phyloP scores from a whole-genome alignment of 345 rosid species.

The Salix suchowensis region DNA sequence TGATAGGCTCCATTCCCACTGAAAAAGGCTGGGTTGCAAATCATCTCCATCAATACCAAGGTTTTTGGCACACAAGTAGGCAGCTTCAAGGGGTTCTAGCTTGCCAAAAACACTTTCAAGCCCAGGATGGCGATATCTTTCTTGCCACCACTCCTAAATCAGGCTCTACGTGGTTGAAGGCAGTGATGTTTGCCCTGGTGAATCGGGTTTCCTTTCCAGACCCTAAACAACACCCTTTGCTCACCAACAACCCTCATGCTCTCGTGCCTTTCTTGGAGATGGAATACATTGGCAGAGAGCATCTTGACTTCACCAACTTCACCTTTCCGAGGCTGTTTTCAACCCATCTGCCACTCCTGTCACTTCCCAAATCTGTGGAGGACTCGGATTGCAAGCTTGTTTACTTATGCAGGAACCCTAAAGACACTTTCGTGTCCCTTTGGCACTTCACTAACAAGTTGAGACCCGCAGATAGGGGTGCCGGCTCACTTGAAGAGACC shows the following conservation, averaged over 20 bases:
- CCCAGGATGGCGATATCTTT: conserved; percentile 37
- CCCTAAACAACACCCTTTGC: conserved; percentile 39
- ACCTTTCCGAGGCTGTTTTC: conserved; percentile 42
- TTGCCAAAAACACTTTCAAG: conserved; percentile 43
- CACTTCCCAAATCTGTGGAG: conserved; percentile 32
- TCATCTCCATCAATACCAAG: conserved; percentile 40
- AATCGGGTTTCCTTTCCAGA: conserved; percentile 24
- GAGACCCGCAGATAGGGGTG: conserved; percentile 18
- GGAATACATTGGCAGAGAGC: conserved; percentile 1
- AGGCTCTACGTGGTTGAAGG: conserved; percentile 66
- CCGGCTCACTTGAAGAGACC: conserved; percentile 27
- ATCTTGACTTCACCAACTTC: conserved; percentile 23
- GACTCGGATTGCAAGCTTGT: conserved; percentile 44
- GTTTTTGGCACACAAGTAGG: conserved; percentile 40
- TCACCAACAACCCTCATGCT: conserved; percentile 45
- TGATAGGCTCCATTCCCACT: conserved; percentile 37
- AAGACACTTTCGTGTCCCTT: conserved; percentile 49
- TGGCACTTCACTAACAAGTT: conserved; percentile 53
- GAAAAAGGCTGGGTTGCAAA: conserved; percentile 35
- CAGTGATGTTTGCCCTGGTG: conserved; percentile 38
- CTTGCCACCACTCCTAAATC: conserved; percentile 56
- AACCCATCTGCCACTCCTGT: conserved; percentile 34
- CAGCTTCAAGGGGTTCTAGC: conserved; percentile 35
- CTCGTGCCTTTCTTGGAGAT: conserved; percentile 54
- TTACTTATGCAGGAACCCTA: conserved; percentile 56